Percentiles rank a stretch among this genome's conserved stretches.
phyloP scores from a whole-genome alignment of 352 stramenopile genomes.

The Globisporangium iwayamae region DNA sequence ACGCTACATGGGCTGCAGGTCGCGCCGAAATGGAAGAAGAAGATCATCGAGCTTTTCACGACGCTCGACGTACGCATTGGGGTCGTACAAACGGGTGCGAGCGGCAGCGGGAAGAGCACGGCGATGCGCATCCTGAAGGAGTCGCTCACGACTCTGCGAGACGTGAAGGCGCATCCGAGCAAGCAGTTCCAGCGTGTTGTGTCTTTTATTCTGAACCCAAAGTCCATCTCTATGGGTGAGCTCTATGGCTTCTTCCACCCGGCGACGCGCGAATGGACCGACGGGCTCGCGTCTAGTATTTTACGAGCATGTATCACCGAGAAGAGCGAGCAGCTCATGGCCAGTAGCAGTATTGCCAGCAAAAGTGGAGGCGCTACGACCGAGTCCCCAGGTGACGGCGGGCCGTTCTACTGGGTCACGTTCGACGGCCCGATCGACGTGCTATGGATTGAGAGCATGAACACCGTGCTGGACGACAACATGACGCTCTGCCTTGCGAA shows the following conservation, averaged over 20 bases:
- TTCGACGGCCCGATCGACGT: conserved; percentile 84
- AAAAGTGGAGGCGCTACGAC: conserved; percentile 2
- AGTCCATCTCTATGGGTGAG: conserved; percentile 75
- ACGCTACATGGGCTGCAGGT: conserved; percentile 48
- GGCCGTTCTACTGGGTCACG: conserved; percentile 77
- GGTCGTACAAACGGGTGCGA: conserved; percentile 72
- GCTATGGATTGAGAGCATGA: conserved; percentile 86
- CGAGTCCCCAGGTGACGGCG: conserved; percentile 17
- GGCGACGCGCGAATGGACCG: conserved; percentile 80
- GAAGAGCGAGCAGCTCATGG: conserved; percentile 53
- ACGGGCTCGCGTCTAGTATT: conserved; percentile 74
- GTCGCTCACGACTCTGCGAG: conserved; percentile 44
- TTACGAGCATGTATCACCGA: conserved; percentile 68
- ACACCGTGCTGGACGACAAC: conserved; percentile 90
- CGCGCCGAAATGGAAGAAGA: conserved; percentile 73
- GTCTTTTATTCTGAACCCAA: conserved; percentile 73
- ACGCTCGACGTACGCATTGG: conserved; percentile 91
- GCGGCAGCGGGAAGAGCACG: conserved; percentile 72
- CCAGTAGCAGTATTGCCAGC: conserved; percentile 16
- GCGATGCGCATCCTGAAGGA: conserved; percentile 42
- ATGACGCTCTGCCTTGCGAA: conserved; percentile 89
- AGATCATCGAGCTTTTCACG: conserved; percentile 90
- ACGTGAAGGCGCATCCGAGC: conserved; percentile 42
- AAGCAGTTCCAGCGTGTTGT: conserved; percentile 52
- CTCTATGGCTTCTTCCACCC: conserved; percentile 85